A percentile compares a stretch with the other conserved stretches of the same genome.
These are phyloP conservation scores for Rhododendron molle DNA, from an alignment of 148 eudicot species.

Conservation along the genomic window DNA sequence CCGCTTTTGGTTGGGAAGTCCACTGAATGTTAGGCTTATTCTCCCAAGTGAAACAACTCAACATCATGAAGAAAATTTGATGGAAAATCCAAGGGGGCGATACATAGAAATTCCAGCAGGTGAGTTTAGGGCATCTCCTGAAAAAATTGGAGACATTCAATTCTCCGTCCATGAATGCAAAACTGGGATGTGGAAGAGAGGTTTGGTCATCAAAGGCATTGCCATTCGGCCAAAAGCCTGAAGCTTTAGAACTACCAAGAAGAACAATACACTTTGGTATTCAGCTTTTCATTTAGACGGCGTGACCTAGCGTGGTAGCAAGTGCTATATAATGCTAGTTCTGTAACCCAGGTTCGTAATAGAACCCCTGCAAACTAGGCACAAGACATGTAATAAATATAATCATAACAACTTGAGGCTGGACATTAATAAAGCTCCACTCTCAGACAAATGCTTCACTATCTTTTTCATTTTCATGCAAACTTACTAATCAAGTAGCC, in stretches of 20 bases:
- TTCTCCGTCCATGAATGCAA: constrained; percentile 59
- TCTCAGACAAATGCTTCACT: neutral
- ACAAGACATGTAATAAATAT: neutral
- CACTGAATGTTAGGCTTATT: constrained; percentile 54
- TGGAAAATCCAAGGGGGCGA: constrained; percentile 43
- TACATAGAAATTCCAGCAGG: constrained; percentile 65
- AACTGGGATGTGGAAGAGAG: constrained; percentile 70
- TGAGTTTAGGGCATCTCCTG: constrained; percentile 27
- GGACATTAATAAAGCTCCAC: neutral
- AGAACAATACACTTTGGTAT: neutral
- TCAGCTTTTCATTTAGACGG: neutral
- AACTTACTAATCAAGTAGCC: neutral
- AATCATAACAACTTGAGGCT: neutral
- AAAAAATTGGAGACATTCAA: constrained; percentile 45
- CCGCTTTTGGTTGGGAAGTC: constrained; percentile 61
- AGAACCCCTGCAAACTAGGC: neutral
- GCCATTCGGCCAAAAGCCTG: constrained; percentile 40
- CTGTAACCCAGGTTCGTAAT: neutral
- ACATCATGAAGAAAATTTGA: constrained; percentile 41
- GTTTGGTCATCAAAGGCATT: constrained; percentile 57
- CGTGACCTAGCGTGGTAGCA: neutral
- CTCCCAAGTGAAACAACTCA: constrained; percentile 55
- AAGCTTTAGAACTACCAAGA: neutral
- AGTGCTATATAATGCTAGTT: neutral
- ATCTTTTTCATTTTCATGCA: neutral